A percentile compares a stretch with the other conserved stretches of the same genome.
Conservation (phyloP, 1,284 basidiomycete species). For the Macrocystidia cucumis region DNA sequence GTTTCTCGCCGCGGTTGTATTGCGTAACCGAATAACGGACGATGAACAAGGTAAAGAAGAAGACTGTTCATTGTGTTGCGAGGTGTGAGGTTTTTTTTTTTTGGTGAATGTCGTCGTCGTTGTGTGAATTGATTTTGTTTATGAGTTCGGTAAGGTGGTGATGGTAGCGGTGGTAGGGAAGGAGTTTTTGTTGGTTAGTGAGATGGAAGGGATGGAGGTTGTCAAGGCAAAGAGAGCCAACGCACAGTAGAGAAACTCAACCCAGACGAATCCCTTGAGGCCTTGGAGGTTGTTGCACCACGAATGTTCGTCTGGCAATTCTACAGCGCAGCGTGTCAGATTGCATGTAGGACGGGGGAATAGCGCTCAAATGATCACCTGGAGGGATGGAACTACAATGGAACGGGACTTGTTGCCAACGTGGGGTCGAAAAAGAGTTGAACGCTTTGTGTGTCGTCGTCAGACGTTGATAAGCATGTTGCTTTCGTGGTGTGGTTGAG, state of each 20-base stretch:
- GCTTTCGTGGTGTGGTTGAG: neutral
- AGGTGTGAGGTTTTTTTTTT: no score
- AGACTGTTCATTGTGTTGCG: no score
- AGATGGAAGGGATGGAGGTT: neutral
- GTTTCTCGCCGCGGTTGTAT: constrained; percentile 35
- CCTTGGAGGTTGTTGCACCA: constrained; percentile 51
- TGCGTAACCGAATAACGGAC: constrained; percentile 35
- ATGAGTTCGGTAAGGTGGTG: no score
- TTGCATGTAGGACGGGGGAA: neutral
- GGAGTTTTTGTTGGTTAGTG: neutral
- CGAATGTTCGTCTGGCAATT: constrained; percentile 33
- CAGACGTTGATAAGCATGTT: constrained; percentile 2
- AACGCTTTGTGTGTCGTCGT: constrained; percentile 27
- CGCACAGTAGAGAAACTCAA: constrained; percentile 46
- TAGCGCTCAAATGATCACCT: constrained; percentile 19
- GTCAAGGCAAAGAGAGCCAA: constrained; percentile 9
- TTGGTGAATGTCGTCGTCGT: no score
- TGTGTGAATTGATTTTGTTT: no score
- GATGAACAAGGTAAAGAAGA: constrained; percentile 31
- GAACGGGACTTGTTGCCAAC: constrained; percentile 42
- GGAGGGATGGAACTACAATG: constrained; percentile 39
- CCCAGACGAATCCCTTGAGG: constrained; percentile 50
- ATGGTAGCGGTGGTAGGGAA: no score
- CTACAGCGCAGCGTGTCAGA: constrained; percentile 20
- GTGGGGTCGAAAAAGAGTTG: constrained; percentile 52